Base-by-base conservation (phyloP, 2,329 filamentous ascomycete species). In the Talaromyces sp. region DNA sequence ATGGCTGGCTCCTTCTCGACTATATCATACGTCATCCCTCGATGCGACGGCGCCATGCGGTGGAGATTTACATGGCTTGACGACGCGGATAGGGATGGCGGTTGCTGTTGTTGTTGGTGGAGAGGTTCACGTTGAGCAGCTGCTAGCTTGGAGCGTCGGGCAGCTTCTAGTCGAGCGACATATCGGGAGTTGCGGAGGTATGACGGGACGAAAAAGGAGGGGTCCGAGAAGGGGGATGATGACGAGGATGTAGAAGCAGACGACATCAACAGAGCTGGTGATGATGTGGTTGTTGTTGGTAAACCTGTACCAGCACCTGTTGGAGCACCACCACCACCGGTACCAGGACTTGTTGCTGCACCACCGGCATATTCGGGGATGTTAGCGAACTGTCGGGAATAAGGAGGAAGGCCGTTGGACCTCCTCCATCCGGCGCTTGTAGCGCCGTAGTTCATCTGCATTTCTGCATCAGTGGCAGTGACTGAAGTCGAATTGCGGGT, bases 151-250 rank as follows among this genome's bases (percentile, higher is more conserved):
- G 85, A 83, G 74, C 82, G 85, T 75, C 93, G 85, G 65, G 85
- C 86, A 67, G 91, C 88, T 71, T 90, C 87, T 57, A 97, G 83
- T 74, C 86, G 88, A 71, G 90, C 85, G 62, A 94, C 87, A 77
- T 97, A 93, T 72, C 87, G 86, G 14, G 92, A 94, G 45, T 87
- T 87, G 70, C 84, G 83, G 52, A 98, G 84, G 78, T 97, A 97
- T 5, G 92, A 93, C 0, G 94, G 94, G 11, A 89, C 84, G 76
- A 97, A 93, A 82, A 94, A 94, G 65, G 50, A 69, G 67, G 76
- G 72, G 64, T 71, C 71, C 71, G 67, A 52, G 65, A 43, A 71
- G 69, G 41, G 69, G 66, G 60, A 72, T 70, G 13, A 27, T 8
- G 54, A 16, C 33, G 41, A 27, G 33, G 54, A 22, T 56, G 45